Evolutionary conservation across 2,329 filamentous ascomycete genomes (phyloP), one percentile per base, ranked within the genome.

Genomic region (Malbranchea cinnamomea): DNA sequence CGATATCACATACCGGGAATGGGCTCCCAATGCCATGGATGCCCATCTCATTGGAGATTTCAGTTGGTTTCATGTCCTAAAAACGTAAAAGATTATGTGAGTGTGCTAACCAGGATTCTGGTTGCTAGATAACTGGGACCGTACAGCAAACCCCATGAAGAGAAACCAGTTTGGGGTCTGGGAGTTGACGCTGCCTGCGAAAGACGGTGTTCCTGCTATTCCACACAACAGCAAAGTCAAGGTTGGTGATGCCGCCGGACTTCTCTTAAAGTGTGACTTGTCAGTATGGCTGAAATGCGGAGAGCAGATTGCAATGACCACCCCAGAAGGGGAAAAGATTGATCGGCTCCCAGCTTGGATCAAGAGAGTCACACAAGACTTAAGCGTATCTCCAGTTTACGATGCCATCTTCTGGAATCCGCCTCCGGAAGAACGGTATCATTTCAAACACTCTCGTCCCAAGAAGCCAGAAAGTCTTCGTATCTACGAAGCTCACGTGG

Each of bases 331-430:
- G 36, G 78, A 89, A 50, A 71, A 77, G 42, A 73, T 87, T 43
- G 87, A 95, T 59, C 74, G 87, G 42, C 62, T 98, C 30, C 89
- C 89, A 15, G 82, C 84, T 16, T 98, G 89, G 89, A 95, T 95
- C 62, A 93, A 78, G 52, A 83, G 92, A 47, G 89, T 94, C 30
- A 94, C 87, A 0, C 89, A 98, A 56, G 85, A 98, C 41, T 66
- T 95, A 26, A 68, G 62, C 7, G 75, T 95, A 14, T 95, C 87
- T 6, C 84, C 87, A 5, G 77, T 81, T 15, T 98, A 95, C 56
- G 89, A 98, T 53, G 85, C 82, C 14, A 73, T 83, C 30, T 94
- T 98, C 62, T 98, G 89, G 89, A 94, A 95, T 50, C 89, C 89
- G 19, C 83, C 84, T 3, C 54, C 66, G 28, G 59, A 64, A 22